Conservation (phyloP, 2,329 filamentous ascomycete genomes). For the Aspergillus costaricaensis region DNA sequence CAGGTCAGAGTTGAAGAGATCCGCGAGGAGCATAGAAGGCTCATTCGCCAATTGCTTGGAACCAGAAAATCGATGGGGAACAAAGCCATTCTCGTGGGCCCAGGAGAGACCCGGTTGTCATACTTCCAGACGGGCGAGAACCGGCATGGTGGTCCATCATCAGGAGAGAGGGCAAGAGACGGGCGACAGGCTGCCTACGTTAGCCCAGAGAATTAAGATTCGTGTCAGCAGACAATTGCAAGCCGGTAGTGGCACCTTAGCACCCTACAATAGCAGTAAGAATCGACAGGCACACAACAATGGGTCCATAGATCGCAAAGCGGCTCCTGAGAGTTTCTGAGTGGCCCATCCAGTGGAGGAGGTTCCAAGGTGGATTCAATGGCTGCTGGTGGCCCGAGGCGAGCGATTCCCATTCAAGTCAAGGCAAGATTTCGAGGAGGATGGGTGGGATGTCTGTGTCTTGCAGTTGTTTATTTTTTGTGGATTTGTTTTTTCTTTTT, state of each 20-base stretch:
- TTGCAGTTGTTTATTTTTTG: not conserved
- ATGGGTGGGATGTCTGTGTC: not conserved
- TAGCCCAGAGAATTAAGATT: conserved; percentile 9
- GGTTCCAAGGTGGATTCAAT: not conserved
- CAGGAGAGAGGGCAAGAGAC: not conserved
- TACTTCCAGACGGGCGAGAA: not conserved
- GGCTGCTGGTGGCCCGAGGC: conserved; percentile 1
- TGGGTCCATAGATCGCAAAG: conserved; percentile 16
- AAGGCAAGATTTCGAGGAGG: not conserved
- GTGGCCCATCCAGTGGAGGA: conserved; percentile 5
- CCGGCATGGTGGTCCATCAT: not conserved
- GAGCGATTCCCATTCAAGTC: conserved; percentile 6
- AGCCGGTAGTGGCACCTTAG: conserved; percentile 2
- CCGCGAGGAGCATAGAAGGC: not conserved
- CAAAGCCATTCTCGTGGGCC: not conserved
- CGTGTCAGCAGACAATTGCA: conserved; percentile 12
- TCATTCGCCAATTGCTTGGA: conserved; percentile 1
- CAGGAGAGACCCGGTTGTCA: not conserved
- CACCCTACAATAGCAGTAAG: conserved; percentile 15
- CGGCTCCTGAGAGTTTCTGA: conserved; percentile 1
- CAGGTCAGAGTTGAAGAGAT: conserved; percentile 2
- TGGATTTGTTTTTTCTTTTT: no score
- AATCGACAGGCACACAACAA: conserved; percentile 21
- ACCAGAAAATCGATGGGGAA: not conserved
- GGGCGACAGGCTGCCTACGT: conserved; percentile 1